Base-by-base conservation (phyloP, 2,329 filamentous ascomycete genomes). In the Diaporthe australafricana region DNA sequence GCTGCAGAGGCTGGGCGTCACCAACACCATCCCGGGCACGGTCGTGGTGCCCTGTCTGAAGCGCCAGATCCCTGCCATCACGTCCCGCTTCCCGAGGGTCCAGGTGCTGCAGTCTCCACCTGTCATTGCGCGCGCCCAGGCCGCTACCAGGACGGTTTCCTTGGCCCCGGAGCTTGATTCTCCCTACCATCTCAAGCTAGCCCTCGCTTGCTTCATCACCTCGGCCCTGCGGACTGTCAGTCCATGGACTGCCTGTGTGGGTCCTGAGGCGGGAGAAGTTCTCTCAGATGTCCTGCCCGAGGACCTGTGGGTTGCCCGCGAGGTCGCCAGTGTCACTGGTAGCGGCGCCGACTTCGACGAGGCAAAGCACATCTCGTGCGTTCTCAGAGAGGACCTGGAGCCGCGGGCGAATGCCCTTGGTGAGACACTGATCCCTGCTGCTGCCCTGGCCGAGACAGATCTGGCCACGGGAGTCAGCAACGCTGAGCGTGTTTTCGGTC, bases 31-130 rank as follows among this genome's bases (percentile, higher is more conserved):
- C 60, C 60, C 45, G 6, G 60, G 45, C 12, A 50, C 60, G n/a
- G 60, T 65, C 30, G 45, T 50, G 14, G 60, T 65, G 45, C 60
- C 60, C 30, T 65, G 60, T 17, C 45, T 65, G 14, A 35, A 48
- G 60, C 60, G 60, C 1, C 60, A 65, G 45, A 65, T 65, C 45
- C 60, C 60, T 65, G 60, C 60, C n/a, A 65, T 65, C 25, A 65
- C 7, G 11, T 17, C 60, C 60, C 60, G 60, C 30, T 65, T 65
- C 60, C 60, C 60, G 45, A 50, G 9, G 17, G 60, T 65, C 14
- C 30, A 50, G 60, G 30, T 65, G 2, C 9, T 65, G 60, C 30
- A 3, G 60, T 50, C 60, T 5, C 60, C 60, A 50, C 60, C 45
- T 22, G 60, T 65, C 45, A 65, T 45, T 30, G 60, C 60, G 60